A percentile compares a stretch with the other conserved stretches of the same genome.
These are phyloP conservation scores for Tulasnella sp. DNA, from an alignment of 768 basidiomycete genomes.

Conservation along the genomic window DNA sequence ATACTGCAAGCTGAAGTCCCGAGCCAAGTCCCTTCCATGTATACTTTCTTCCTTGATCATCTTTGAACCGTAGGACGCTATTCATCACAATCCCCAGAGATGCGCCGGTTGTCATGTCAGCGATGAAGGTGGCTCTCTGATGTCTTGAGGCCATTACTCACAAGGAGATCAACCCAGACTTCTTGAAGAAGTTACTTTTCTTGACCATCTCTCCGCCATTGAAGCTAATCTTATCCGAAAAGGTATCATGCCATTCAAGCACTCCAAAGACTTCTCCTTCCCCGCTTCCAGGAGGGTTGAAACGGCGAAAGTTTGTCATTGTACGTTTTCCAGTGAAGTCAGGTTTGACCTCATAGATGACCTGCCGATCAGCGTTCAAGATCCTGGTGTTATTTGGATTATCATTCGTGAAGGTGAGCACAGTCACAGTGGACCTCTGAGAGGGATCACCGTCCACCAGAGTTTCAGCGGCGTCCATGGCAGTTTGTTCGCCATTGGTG, in stretches of 20 bases:
- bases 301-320: slow-evolving; percentile 5
- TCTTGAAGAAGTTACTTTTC: slow-evolving; percentile 10
- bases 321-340: slow-evolving; percentile 9
- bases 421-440: background rate
- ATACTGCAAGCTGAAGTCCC: slow-evolving; percentile 29
- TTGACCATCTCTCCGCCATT: slow-evolving; percentile 10
- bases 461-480: no score
- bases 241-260: slow-evolving; percentile 9
- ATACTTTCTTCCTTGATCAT: slow-evolving; percentile 26
- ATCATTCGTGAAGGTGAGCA: slow-evolving; percentile 7
- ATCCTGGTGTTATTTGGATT: slow-evolving; percentile 9
- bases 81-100: no score
- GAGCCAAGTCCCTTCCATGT: slow-evolving; percentile 34
- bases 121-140: no score
- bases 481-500: background rate
- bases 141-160: background rate
- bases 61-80: slow-evolving; percentile 31
- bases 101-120: no score
- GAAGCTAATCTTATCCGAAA: slow-evolving; percentile 10
- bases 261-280: slow-evolving; percentile 2
- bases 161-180: slow-evolving; percentile 1
- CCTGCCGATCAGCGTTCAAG: background rate
- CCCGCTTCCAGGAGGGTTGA: slow-evolving; percentile 1
- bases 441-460: slow-evolving; percentile 6
- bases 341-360: slow-evolving; percentile 1